These are phyloP conservation scores for Tulasnella sp. DNA, from an alignment of 768 basidiomycete genomes.

Conservation along the genomic window DNA sequence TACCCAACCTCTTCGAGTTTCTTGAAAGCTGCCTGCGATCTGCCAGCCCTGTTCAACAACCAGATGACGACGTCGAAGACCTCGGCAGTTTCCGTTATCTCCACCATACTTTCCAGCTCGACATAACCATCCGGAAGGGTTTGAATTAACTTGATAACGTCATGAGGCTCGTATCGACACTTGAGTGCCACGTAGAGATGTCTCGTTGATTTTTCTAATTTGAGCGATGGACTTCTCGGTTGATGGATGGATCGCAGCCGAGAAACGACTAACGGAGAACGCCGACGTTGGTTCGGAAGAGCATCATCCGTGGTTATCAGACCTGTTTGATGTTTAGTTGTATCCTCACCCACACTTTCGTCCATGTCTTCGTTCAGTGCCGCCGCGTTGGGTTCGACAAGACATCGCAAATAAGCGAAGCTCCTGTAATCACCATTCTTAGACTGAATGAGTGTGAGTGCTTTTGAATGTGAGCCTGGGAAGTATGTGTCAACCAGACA, in stretches of 20 bases:
- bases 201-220: slow-evolving; percentile 40
- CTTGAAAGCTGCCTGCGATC: slow-evolving; percentile 48
- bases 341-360: neutral
- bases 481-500: slow-evolving; percentile 53
- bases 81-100: slow-evolving; percentile 50
- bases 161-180: slow-evolving; percentile 52
- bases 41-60: slow-evolving; percentile 53
- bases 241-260: slow-evolving; percentile 14
- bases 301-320: too few species aligned
- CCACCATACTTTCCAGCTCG: slow-evolving; percentile 42
- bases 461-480: slow-evolving; percentile 52
- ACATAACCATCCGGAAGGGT: slow-evolving; percentile 40
- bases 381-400: slow-evolving; percentile 53
- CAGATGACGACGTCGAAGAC: slow-evolving; percentile 73
- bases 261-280: too few species aligned
- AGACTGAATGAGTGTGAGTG: slow-evolving; percentile 38
- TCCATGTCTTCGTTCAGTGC: slow-evolving; percentile 29
- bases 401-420: slow-evolving; percentile 61
- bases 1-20: slow-evolving; percentile 40
- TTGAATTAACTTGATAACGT: slow-evolving; percentile 49
- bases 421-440: slow-evolving; percentile 40
- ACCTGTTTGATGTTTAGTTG: too few species aligned
- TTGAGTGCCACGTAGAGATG: slow-evolving; percentile 58
- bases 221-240: slow-evolving; percentile 26
- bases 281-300: too few species aligned